These are phyloP conservation scores for Populus trichocarpa DNA, from an alignment of 441 rosid species.

Conservation along the genomic window DNA sequence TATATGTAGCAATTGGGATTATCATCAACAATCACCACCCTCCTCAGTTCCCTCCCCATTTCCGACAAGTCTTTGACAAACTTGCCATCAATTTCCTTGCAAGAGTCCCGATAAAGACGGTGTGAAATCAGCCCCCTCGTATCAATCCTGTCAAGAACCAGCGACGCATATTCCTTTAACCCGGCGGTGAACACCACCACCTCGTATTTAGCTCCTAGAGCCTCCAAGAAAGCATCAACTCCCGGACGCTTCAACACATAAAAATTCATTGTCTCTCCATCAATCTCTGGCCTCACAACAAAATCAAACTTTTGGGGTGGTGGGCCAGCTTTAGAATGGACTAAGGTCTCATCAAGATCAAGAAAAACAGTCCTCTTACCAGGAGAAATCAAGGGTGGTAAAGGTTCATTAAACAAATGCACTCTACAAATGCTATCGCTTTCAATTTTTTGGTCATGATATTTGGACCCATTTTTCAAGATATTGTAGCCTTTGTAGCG, in stretches of 20 bases:
- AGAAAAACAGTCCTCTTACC: slow-evolving; percentile 62
- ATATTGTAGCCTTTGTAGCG: slow-evolving; percentile 49
- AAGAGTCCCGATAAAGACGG: slow-evolving; percentile 61
- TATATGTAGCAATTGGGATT: slow-evolving; percentile 67
- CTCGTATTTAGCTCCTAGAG: slow-evolving; percentile 50
- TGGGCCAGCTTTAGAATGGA: slow-evolving; percentile 70
- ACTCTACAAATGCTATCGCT: slow-evolving; percentile 12
- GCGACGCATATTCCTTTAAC: slow-evolving; percentile 62
- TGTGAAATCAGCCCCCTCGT: slow-evolving; percentile 43
- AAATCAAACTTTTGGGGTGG: slow-evolving; percentile 57
- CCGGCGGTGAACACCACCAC: slow-evolving; percentile 92
- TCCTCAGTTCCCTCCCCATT: slow-evolving; percentile 51
- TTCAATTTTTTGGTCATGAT: slow-evolving; percentile 3
- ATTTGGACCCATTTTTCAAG: slow-evolving; percentile 25
- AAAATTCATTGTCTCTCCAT: slow-evolving; percentile 55
- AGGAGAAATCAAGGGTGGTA: slow-evolving; percentile 37
- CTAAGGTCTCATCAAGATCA: slow-evolving; percentile 83
- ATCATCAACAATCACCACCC: slow-evolving; percentile 60
- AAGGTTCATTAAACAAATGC: slow-evolving; percentile 25
- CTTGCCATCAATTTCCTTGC: slow-evolving; percentile 58
- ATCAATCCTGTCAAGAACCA: slow-evolving; percentile 63
- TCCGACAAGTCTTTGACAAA: slow-evolving; percentile 64
- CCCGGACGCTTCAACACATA: slow-evolving; percentile 86
- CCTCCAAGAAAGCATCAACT: slow-evolving; percentile 58
- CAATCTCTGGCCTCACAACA: slow-evolving; percentile 53